Conservation (phyloP, 768 basidiomycete genomes). For the Sporobolomyces phaffii region DNA sequence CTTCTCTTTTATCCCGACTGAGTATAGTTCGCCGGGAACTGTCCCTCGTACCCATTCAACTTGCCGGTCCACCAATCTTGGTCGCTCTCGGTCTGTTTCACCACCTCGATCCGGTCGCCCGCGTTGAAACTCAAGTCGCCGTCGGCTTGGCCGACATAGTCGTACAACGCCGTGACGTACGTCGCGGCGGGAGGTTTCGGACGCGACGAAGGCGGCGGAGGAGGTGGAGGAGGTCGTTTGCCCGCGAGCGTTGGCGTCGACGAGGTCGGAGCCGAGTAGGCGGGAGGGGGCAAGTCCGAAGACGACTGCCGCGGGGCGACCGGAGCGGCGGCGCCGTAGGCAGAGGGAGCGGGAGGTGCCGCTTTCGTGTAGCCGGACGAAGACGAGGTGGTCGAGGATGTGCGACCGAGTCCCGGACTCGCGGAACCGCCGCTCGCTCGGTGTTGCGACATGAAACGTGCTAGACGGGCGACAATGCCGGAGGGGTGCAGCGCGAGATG, state of each 20-base stretch:
- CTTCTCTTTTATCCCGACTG: background rate
- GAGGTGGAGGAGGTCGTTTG: conserved; percentile 81
- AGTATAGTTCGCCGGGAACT: conserved; percentile 63
- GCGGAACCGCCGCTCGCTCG: conserved; percentile 31
- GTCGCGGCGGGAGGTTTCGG: conserved; percentile 64
- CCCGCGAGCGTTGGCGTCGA: conserved; percentile 46
- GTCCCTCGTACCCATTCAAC: conserved; percentile 72
- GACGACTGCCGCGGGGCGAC: no score
- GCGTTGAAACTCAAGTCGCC: conserved; percentile 85
- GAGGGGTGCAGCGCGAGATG: no score
- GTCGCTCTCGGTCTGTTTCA: conserved; percentile 69
- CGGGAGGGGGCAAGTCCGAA: conserved; percentile 50
- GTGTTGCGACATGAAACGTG: conserved; percentile 35
- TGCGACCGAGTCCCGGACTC: conserved; percentile 47
- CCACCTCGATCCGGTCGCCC: conserved; percentile 84
- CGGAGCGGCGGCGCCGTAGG: conserved; percentile 23
- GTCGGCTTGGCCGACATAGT: conserved; percentile 82
- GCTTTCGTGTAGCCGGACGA: conserved; percentile 39
- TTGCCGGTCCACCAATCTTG: conserved; percentile 99
- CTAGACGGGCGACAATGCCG: no score
- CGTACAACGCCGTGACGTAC: conserved; percentile 89
- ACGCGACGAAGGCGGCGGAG: conserved; percentile 85
- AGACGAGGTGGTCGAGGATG: conserved; percentile 50
- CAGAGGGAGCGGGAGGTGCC: no score
- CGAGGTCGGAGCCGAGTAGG: conserved; percentile 50